phyloP scores from a whole-genome alignment of 2,329 filamentous ascomycete genomes.

The Fusarium paranaense region DNA sequence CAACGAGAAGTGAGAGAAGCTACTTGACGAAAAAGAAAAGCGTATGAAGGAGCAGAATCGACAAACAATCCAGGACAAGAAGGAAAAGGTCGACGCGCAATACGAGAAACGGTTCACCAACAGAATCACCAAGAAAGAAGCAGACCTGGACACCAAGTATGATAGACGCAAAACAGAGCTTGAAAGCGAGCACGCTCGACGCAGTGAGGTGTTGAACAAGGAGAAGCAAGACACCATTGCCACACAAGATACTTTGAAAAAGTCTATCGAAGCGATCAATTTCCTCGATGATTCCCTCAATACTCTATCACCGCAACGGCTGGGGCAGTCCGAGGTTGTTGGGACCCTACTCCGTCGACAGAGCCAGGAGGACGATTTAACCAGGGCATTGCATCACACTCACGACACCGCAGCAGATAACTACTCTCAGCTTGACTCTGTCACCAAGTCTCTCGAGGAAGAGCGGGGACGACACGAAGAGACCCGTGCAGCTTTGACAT shows the following conservation, averaged over 20 bases:
- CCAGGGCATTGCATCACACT: background rate
- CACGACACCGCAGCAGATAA: background rate
- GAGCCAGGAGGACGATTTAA: background rate
- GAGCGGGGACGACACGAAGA: background rate
- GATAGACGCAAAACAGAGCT: too few relatives aligned
- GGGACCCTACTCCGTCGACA: background rate
- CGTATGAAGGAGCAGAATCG: too few relatives aligned
- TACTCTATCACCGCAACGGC: background rate
- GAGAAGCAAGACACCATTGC: background rate
- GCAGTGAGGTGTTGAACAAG: background rate
- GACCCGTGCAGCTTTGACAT: background rate
- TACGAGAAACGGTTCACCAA: too few relatives aligned
- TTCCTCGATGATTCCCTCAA: background rate
- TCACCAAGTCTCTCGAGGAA: background rate
- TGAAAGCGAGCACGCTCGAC: too few relatives aligned
- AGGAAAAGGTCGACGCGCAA: too few relatives aligned
- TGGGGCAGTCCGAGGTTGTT: background rate
- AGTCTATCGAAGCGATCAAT: background rate
- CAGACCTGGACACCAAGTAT: too few relatives aligned
- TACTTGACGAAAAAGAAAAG: too few relatives aligned
- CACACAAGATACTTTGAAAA: background rate
- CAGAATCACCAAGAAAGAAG: too few relatives aligned
- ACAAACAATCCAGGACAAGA: too few relatives aligned
- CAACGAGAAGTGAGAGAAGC: too few relatives aligned
- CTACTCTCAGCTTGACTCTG: background rate